Evolutionary conservation across 2,329 filamentous ascomycete genomes (phyloP), one percentile per base, ranked within the genome.

Genomic region (Pseudonectria buxi): DNA sequence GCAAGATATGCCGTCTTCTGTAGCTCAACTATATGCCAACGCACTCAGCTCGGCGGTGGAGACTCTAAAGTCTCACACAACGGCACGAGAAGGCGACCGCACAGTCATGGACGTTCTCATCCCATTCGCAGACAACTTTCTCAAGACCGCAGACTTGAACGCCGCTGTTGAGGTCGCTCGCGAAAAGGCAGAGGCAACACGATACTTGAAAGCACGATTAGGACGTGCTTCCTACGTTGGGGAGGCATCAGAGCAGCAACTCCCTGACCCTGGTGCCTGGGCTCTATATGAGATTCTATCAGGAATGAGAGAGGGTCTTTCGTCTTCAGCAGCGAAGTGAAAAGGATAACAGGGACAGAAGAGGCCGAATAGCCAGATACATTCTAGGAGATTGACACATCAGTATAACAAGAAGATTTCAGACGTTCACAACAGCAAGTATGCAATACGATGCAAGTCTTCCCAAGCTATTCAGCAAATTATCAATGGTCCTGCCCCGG

Each of bases 91-190:
- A 31, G 53, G 50, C 4, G 53, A 56, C 36, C 44, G 83, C 13
- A 87, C 83, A 1, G 59, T 88, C 25, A 73, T 87, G 40, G 83
- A 88, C 59, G 81, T 82, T 2, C 61, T 88, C 28, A 67, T 76
- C 33, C 83, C 83, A 3, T 88, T 86, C 53, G 71, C 82, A 24
- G 66, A 75, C 24, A 72, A 68, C 1, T 62, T 86, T 11, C 61
- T 60, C 12, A 57, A 68, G 42, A 71, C 70, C 2, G 68, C 66
- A 6, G 72, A 78, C 51, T 38, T 40, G 22, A 40, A 31, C 3
- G 44, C 45, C 11, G 32, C 82, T 14, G 78, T 78, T 26, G 41
- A 40, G 16, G 45, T 51, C 2, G 53, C 54, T 4, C 40, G 37
- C 4, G 46, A 53, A n/a, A 56, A 54, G 43, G 54, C 54, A 3